Evolutionary conservation across 2,329 filamentous ascomycete species (phyloP).

Genomic region (Epichloe bromicola): DNA sequence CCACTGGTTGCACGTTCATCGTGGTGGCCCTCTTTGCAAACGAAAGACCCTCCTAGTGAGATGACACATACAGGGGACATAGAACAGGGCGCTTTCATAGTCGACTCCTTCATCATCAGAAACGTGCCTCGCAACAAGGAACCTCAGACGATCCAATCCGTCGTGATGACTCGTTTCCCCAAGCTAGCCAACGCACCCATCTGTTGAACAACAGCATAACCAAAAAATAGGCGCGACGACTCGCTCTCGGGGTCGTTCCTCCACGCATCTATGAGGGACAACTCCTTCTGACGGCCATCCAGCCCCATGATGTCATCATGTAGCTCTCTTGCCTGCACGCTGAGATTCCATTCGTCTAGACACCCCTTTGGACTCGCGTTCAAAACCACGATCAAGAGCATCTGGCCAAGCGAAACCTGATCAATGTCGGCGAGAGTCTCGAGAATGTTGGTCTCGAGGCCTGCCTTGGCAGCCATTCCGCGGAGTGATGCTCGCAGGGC

Average conservation of each 20-base stretch:
- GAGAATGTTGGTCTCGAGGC: conserved; percentile 13
- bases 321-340: conserved; percentile 30
- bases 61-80: too few relatives aligned
- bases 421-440: conserved; percentile 31
- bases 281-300: conserved; percentile 31
- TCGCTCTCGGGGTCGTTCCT: conserved; percentile 24
- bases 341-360: conserved; percentile 32
- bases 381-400: conserved; percentile 35
- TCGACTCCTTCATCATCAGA: too few relatives aligned
- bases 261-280: conserved; percentile 31
- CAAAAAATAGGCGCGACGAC: conserved; percentile 33
- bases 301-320: conserved; percentile 35
- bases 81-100: too few relatives aligned
- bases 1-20: too few relatives aligned
- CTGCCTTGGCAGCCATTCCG: conserved; percentile 11
- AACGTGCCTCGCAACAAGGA: too few relatives aligned
- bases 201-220: conserved; percentile 33
- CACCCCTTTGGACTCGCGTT: conserved; percentile 28
- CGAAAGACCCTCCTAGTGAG: too few relatives aligned
- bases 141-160: conserved; percentile 22
- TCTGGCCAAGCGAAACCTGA: conserved; percentile 40
- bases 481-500: conserved; percentile 16
- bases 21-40: too few relatives aligned
- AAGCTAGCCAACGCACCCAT: conserved; percentile 33
- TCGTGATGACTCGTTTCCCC: conserved; percentile 29